These are phyloP conservation scores for Rhynchosporium graminicola DNA, from an alignment of 2,329 filamentous ascomycete species.

Conservation along the genomic window DNA sequence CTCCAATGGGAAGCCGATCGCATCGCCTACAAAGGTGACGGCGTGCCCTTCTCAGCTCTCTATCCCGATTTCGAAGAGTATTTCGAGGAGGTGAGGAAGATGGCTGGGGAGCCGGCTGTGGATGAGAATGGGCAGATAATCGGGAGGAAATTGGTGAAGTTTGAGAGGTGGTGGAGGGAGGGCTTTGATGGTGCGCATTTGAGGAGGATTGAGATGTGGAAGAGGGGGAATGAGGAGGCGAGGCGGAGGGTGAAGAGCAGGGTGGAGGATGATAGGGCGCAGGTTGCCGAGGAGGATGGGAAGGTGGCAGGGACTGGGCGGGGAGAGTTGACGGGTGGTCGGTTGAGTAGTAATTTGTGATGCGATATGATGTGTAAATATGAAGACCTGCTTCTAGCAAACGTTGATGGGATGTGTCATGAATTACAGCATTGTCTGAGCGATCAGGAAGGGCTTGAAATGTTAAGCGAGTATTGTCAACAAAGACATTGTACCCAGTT, in stretches of 20 bases:
- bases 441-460: not conserved
- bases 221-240: conserved; percentile 49
- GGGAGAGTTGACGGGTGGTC: not conserved
- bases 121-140: conserved; percentile 41
- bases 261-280: not conserved
- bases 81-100: conserved; percentile 55
- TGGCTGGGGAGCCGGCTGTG: conserved; percentile 50
- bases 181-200: conserved; percentile 57
- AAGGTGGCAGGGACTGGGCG: not conserved
- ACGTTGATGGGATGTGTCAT: not conserved
- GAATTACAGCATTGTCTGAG: not conserved
- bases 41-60: conserved; percentile 55
- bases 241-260: conserved; percentile 27
- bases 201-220: conserved; percentile 59
- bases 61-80: conserved; percentile 66
- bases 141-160: conserved; percentile 48
- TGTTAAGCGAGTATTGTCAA: not conserved
- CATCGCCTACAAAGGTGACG: conserved; percentile 56
- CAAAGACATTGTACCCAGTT: no score
- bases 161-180: conserved; percentile 49
- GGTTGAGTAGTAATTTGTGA: conserved; percentile 13
- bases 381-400: not conserved
- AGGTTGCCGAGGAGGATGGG: not conserved
- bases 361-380: not conserved
- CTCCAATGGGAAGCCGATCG: conserved; percentile 58